Percentiles rank a stretch among this genome's conserved stretches.
Evolutionary conservation across 2,329 filamentous ascomycete species (phyloP).

Genomic region (Neophaeococcomyces mojaviensis): DNA sequence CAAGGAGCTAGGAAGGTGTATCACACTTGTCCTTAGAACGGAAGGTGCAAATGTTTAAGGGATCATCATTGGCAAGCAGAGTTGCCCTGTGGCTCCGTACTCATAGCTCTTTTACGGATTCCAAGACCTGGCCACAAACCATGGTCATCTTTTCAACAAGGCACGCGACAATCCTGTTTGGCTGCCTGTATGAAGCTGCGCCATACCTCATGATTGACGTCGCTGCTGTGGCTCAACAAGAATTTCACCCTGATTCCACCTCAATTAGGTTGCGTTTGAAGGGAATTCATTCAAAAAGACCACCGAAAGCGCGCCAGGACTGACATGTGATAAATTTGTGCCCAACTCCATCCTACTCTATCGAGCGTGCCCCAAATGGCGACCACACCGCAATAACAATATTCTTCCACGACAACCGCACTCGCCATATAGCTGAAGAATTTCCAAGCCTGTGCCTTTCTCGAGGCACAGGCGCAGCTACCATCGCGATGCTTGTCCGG

Average conservation of each 20-base stretch:
- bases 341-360: neutral
- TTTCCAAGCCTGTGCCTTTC: constrained; percentile 60
- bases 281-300: too few relatives aligned
- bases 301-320: constrained; percentile 6
- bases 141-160: neutral
- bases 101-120: neutral
- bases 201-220: neutral
- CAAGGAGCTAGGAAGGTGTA: too few relatives aligned
- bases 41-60: too few relatives aligned
- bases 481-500: constrained; percentile 41
- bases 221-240: neutral
- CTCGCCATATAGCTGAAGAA: constrained; percentile 50
- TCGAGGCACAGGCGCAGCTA: constrained; percentile 1
- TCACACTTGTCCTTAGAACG: too few relatives aligned
- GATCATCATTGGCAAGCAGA: too few relatives aligned
- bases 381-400: neutral
- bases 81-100: too few relatives aligned
- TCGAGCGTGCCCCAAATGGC: constrained; percentile 2
- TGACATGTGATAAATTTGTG: constrained; percentile 22
- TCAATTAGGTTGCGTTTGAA: neutral
- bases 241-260: constrained; percentile 3
- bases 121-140: constrained; percentile 1
- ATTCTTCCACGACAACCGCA: neutral
- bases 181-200: constrained; percentile 1
- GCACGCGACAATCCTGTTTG: constrained; percentile 7